Evolutionary conservation across 2,329 filamentous ascomycete species (phyloP).

Genomic region (Aspergillus phoenicis): DNA sequence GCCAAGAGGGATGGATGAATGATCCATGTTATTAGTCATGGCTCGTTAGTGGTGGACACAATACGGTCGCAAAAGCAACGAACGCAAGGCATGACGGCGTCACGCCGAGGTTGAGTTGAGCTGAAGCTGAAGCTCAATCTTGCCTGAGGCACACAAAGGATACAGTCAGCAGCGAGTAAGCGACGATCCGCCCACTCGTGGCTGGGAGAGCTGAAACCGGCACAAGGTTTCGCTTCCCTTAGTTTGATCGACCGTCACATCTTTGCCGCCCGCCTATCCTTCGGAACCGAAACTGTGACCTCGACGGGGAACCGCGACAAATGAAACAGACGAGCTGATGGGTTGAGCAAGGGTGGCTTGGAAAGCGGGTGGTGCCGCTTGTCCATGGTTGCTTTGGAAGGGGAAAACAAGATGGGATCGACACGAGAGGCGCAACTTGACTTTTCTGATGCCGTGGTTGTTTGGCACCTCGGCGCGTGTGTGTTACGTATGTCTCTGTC

Average conservation of each 20-base stretch:
- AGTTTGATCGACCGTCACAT: conserved; percentile 12
- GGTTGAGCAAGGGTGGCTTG: not conserved
- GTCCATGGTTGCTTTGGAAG: not conserved
- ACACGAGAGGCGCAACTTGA: not conserved
- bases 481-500: not conserved
- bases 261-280: conserved; percentile 10
- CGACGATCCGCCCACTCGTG: conserved; percentile 2
- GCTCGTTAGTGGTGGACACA: too few species aligned
- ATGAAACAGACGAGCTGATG: conserved; percentile 11
- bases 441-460: conserved; percentile 3
- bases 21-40: too few species aligned
- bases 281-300: conserved; percentile 3
- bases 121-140: not conserved
- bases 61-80: conserved; percentile 3
- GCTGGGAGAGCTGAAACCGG: conserved; percentile 5
- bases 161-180: not conserved
- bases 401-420: not conserved
- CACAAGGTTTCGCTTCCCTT: not conserved
- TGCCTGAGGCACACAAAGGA: not conserved
- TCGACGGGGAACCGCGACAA: conserved; percentile 4
- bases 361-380: not conserved
- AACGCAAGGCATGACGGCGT: not conserved
- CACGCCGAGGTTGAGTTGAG: not conserved
- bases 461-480: not conserved
- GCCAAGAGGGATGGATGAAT: too few species aligned